phyloP scores from a whole-genome alignment of 2,329 filamentous ascomycete species.

The Trichoderma breve region DNA sequence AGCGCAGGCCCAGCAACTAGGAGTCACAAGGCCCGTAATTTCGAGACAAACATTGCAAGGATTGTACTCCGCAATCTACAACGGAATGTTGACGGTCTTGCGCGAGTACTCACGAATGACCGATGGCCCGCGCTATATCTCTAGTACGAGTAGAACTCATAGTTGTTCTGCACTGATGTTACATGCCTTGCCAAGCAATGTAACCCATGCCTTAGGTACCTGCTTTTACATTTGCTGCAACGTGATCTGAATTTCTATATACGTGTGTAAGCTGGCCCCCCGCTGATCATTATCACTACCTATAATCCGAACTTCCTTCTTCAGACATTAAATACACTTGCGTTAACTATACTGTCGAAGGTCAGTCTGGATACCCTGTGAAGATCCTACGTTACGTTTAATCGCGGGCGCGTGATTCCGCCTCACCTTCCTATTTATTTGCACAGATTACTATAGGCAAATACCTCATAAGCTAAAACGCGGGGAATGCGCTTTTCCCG shows the following conservation, averaged over 20 bases:
- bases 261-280: constrained; percentile 1
- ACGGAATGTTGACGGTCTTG: background rate
- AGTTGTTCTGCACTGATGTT: background rate
- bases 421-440: background rate
- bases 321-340: background rate
- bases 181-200: constrained; percentile 14
- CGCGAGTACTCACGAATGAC: background rate
- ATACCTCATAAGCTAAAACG: background rate
- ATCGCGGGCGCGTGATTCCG: background rate
- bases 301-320: constrained; percentile 3
- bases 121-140: background rate
- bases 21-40: background rate
- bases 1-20: background rate
- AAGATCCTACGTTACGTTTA: constrained; percentile 22
- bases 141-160: background rate
- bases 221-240: constrained; percentile 1
- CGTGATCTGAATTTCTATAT: background rate
- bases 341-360: background rate
- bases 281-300: background rate
- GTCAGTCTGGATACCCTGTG: background rate
- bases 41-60: background rate
- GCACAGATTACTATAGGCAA: background rate
- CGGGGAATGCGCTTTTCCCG: background rate
- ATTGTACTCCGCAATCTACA: background rate
- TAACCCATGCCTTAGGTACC: background rate